Base-by-base conservation (phyloP, 345 rosid genomes). In the Geranium brycei region DNA sequence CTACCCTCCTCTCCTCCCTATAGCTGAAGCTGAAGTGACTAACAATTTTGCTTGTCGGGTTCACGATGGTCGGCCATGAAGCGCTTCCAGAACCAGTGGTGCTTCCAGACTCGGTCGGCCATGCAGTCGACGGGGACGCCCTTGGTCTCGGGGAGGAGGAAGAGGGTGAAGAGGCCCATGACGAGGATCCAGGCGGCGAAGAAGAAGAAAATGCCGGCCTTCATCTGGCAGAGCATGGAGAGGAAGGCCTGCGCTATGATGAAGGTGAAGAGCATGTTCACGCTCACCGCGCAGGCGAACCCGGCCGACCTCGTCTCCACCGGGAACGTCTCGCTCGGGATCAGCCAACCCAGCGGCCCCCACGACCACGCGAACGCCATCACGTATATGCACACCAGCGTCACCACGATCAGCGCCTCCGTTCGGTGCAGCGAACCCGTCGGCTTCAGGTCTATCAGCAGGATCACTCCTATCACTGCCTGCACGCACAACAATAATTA, bases 291-390 rank as follows among this genome's bases (percentile, higher is more conserved):
- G 4, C 71, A 77, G 14, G 80, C 72, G 47, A 70, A 82, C 7
- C 81, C 84, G 0, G 82, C 70, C 0, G 82, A 68, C 60, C 82
- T 58, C 0, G 80, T 81, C 66, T 84, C 86, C 1, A 84, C 8
- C 0, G 85, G 88, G 68, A 81, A 81, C 3, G 76, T 81, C 62
- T 84, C 86, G 18, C 88, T 81, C 0, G 86, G 88, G 38, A 84
- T 77, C 28, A 84, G 66, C 88, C 88, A 81, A 1, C 88, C 82
- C 0, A 81, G 71, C 13, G 86, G 86, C 0, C 86, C 88, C 88
- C 86, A 84, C 55, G 88, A 84, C 86, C 88, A 81, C 4, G 88
- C 84, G 62, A 81, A 84, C 2, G 76, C 79, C 70, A 76, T 72
- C 4, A 81, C 88, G 51, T 61, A 83, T 0, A 65, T 0, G 35